phyloP scores from a whole-genome alignment of 495 filamentous ascomycete genomes.

The Penicillium lagena region DNA sequence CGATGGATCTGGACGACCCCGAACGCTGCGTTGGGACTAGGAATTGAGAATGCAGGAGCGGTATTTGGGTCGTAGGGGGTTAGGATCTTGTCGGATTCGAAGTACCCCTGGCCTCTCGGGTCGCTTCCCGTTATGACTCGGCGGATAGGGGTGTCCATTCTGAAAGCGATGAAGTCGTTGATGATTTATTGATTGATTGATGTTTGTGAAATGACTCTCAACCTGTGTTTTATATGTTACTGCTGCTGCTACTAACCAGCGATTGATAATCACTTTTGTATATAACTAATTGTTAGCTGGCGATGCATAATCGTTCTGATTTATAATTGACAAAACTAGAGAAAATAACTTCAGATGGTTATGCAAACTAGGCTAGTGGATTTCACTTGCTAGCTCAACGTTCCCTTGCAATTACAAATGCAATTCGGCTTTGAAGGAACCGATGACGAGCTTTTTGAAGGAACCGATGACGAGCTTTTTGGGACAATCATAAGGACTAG shows the following conservation, averaged over 20 bases:
- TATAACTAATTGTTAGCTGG: too few species aligned
- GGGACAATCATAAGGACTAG: too few species aligned
- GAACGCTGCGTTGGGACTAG: conserved; percentile 12
- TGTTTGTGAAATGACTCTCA: not conserved
- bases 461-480: too few species aligned
- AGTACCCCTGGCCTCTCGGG: conserved; percentile 14
- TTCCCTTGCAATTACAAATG: too few species aligned
- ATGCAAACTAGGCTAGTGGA: too few species aligned
- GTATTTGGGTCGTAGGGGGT: conserved; percentile 19
- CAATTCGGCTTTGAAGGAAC: too few species aligned
- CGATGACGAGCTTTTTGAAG: too few species aligned
- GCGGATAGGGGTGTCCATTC: conserved; percentile 17
- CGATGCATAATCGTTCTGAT: not conserved
- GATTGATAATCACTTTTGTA: too few species aligned
- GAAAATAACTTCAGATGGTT: too few species aligned
- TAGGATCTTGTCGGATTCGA: conserved; percentile 13
- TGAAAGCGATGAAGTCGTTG: not conserved
- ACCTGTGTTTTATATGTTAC: too few species aligned
- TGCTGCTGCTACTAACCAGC: too few species aligned
- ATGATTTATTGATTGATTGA: not conserved
- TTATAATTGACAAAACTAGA: not conserved
- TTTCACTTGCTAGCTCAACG: too few species aligned
- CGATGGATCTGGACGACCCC: conserved; percentile 21
- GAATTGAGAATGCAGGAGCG: conserved; percentile 11
- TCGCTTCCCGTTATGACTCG: conserved; percentile 13